These are phyloP conservation scores for Proliferodiscus dingleyae DNA, from an alignment of 2,329 filamentous ascomycete species.

Conservation along the genomic window DNA sequence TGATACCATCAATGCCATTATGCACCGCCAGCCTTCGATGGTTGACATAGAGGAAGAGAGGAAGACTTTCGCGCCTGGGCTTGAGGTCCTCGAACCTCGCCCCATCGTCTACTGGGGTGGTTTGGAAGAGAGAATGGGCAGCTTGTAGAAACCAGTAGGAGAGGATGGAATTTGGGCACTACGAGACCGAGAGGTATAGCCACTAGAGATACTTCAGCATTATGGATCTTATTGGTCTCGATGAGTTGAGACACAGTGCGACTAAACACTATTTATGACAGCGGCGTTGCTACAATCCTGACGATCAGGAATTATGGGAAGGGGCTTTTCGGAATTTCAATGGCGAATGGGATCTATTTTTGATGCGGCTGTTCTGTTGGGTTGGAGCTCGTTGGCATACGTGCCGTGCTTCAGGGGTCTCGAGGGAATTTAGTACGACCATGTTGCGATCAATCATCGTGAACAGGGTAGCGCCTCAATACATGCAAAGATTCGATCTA, in stretches of 20 bases:
- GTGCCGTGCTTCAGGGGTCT: background rate
- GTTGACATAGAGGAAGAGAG: constrained; percentile 55
- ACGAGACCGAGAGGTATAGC: background rate
- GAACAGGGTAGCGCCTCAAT: background rate
- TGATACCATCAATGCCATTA: constrained; percentile 54
- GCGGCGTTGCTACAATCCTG: constrained; percentile 12
- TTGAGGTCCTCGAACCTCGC: constrained; percentile 55
- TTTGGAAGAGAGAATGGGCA: constrained; percentile 53
- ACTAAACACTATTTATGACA: constrained; percentile 18
- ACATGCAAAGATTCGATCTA: background rate
- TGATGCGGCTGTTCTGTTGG: background rate
- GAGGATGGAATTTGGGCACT: background rate
- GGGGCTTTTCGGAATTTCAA: constrained; percentile 3
- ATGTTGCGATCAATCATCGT: background rate
- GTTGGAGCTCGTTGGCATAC: background rate
- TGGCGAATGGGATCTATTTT: constrained; percentile 11
- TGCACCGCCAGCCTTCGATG: constrained; percentile 53
- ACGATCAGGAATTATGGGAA: constrained; percentile 14
- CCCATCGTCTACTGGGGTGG: constrained; percentile 61
- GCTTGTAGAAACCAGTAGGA: constrained; percentile 12
- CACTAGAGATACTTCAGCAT: background rate
- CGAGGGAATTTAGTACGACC: background rate
- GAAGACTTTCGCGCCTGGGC: constrained; percentile 46
- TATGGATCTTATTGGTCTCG: background rate
- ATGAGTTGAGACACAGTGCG: constrained; percentile 10